A percentile compares a stretch with the other conserved stretches of the same genome.
Evolutionary conservation across 352 stramenopile genomes (phyloP).

Genomic region (Phytopythium montanum): DNA sequence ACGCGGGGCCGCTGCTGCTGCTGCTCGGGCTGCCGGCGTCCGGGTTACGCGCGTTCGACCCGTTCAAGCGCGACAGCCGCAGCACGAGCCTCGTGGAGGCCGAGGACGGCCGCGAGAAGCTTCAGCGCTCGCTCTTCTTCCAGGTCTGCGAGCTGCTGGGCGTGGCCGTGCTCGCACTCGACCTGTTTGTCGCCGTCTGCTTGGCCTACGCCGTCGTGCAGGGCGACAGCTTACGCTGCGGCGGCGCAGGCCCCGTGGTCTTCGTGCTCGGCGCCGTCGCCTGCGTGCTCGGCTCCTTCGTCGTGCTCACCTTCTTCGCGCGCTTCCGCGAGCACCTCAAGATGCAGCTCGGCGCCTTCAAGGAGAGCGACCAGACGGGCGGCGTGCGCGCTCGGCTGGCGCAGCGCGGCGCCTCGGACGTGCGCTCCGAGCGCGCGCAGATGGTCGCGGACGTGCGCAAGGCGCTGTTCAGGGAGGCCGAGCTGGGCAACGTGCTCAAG

Average conservation of each 20-base stretch:
- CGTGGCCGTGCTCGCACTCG: conserved; percentile 46
- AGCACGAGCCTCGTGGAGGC: conserved; percentile 7
- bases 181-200: conserved; percentile 57
- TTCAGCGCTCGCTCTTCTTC: conserved; percentile 71
- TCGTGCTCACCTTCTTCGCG: conserved; percentile 75
- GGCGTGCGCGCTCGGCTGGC: conserved; percentile 56
- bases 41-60: conserved; percentile 58
- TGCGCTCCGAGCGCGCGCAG: conserved; percentile 38
- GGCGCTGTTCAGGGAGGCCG: conserved; percentile 61
- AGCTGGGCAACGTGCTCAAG: conserved; percentile 57
- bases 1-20: conserved; percentile 49
- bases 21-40: conserved; percentile 66
- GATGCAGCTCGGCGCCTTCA: conserved; percentile 83
- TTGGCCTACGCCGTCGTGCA: conserved; percentile 59
- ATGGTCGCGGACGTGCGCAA: conserved; percentile 65
- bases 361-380: conserved; percentile 80
- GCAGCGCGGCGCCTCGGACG: conserved; percentile 22
- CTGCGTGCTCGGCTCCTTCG: conserved; percentile 51
- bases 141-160: conserved; percentile 70
- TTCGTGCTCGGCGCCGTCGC: conserved; percentile 48
- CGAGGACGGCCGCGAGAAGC: conserved; percentile 39
- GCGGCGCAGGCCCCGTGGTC: conserved; percentile 23
- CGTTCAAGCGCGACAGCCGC: conserved; percentile 46
- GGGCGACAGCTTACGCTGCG: conserved; percentile 68
- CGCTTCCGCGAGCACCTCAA: conserved; percentile 85